Conservation (phyloP, 2,329 filamentous ascomycete genomes). For the Cladosporium oxysporum region DNA sequence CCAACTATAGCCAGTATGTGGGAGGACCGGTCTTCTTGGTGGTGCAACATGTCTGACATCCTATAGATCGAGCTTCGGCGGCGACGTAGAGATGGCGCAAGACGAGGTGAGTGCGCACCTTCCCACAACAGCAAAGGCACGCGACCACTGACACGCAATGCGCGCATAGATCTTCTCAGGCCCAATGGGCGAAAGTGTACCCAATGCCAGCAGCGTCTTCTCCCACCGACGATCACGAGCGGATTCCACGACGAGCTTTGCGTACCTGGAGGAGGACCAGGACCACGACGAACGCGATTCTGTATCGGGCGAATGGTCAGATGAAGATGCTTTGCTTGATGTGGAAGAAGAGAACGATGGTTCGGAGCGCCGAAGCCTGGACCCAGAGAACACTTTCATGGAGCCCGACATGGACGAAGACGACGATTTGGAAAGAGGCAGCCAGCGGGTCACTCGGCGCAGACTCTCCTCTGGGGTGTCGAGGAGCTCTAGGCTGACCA, state of each 20-base stretch:
- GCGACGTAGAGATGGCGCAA: slow-evolving; percentile 98
- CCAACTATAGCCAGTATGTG: slow-evolving; percentile 66
- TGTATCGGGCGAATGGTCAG: slow-evolving; percentile 47
- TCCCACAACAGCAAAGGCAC: neutral
- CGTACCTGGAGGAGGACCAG: slow-evolving; percentile 72
- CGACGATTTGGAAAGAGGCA: slow-evolving; percentile 24
- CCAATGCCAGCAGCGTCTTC: slow-evolving; percentile 89
- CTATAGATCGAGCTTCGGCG: slow-evolving; percentile 71
- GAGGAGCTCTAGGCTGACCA: slow-evolving; percentile 25
- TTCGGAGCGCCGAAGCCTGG: slow-evolving; percentile 43
- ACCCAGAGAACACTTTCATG: slow-evolving; percentile 36
- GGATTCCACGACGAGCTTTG: slow-evolving; percentile 85
- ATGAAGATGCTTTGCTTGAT: slow-evolving; percentile 54
- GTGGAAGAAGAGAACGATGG: slow-evolving; percentile 45
- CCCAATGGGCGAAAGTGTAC: slow-evolving; percentile 92
- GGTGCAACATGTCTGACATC: slow-evolving; percentile 12
- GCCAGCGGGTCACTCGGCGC: slow-evolving; percentile 45
- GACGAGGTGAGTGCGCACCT: slow-evolving; percentile 59
- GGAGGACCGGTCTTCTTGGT: slow-evolving; percentile 3
- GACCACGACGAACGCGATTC: slow-evolving; percentile 51
- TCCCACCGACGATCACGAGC: slow-evolving; percentile 77
- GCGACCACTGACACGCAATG: neutral
- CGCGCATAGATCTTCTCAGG: slow-evolving; percentile 71
- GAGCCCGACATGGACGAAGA: slow-evolving; percentile 39
- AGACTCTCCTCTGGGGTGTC: slow-evolving; percentile 61